These are phyloP conservation scores for Starmerella vitae DNA, from an alignment of 805 yeast genomes.

Conservation along the genomic window DNA sequence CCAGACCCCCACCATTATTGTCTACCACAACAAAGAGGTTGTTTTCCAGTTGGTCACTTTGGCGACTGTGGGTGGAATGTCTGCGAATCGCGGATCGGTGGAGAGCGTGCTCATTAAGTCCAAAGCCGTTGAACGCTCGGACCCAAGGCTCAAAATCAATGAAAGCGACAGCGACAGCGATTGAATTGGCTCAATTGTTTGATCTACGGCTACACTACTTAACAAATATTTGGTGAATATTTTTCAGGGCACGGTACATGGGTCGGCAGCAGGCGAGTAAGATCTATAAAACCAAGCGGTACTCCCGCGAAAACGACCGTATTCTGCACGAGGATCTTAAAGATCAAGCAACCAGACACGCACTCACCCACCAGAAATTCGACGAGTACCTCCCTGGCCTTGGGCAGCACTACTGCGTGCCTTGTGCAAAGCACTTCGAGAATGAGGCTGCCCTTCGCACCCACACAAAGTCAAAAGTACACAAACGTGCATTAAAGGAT, in stretches of 20 bases:
- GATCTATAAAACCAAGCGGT: constrained; percentile 55
- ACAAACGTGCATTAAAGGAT: constrained; percentile 72
- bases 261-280: constrained; percentile 28
- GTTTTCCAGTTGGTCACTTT: constrained; percentile 70
- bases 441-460: constrained; percentile 55
- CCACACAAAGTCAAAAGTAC: constrained; percentile 65
- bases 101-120: constrained; percentile 57
- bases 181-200: neutral
- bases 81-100: constrained; percentile 52
- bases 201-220: neutral
- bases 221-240: too few relatives aligned
- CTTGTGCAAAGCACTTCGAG: constrained; percentile 86
- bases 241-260: too few relatives aligned
- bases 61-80: constrained; percentile 71
- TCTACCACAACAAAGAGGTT: constrained; percentile 68
- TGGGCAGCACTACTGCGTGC: constrained; percentile 88
- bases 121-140: constrained; percentile 52
- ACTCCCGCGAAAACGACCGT: constrained; percentile 53
- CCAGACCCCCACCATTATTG: constrained; percentile 80
- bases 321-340: constrained; percentile 60
- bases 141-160: constrained; percentile 46
- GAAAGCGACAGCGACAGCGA: constrained; percentile 26
- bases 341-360: constrained; percentile 45
- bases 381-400: constrained; percentile 89
- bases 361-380: constrained; percentile 55